Percentiles rank a stretch among this genome's conserved stretches.
Evolutionary conservation across 768 basidiomycete species (phyloP).

Genomic region (Mycena chlorophos): DNA sequence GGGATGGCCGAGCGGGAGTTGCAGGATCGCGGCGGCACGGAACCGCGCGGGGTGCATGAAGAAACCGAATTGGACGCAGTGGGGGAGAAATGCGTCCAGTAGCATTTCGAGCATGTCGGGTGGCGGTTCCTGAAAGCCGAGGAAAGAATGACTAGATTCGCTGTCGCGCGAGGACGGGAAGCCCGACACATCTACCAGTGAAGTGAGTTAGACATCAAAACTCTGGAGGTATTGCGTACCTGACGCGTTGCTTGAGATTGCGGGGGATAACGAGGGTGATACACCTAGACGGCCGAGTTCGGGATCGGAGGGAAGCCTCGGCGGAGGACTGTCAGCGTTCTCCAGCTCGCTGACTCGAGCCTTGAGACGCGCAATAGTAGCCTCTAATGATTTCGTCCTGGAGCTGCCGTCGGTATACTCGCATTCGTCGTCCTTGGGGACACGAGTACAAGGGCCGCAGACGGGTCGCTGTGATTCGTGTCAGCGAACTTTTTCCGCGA

Average conservation of each 20-base stretch:
- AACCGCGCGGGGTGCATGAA: conserved; percentile 20
- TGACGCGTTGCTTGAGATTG: conserved; percentile 6
- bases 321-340: conserved; percentile 20
- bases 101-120: conserved; percentile 16
- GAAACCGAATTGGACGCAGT: conserved; percentile 21
- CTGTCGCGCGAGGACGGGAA: conserved; percentile 11
- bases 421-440: conserved; percentile 43
- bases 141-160: conserved; percentile 12
- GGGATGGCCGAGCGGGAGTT: conserved; percentile 18
- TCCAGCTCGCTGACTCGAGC: conserved; percentile 40
- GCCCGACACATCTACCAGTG: conserved; percentile 13
- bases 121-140: conserved; percentile 20
- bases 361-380: conserved; percentile 38
- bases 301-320: conserved; percentile 4
- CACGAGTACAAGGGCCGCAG: conserved; percentile 43
- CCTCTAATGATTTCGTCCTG: conserved; percentile 40
- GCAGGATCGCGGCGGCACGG: conserved; percentile 18
- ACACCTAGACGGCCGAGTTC: conserved; percentile 1
- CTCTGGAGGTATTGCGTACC: conserved; percentile 9
- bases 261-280: conserved; percentile 4
- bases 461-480: conserved; percentile 16
- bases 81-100: conserved; percentile 22
- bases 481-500: background rate
- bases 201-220: too few species aligned
- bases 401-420: conserved; percentile 46